Evolutionary conservation across 345 rosid species (phyloP).

Genomic region (Theobroma cacao): DNA sequence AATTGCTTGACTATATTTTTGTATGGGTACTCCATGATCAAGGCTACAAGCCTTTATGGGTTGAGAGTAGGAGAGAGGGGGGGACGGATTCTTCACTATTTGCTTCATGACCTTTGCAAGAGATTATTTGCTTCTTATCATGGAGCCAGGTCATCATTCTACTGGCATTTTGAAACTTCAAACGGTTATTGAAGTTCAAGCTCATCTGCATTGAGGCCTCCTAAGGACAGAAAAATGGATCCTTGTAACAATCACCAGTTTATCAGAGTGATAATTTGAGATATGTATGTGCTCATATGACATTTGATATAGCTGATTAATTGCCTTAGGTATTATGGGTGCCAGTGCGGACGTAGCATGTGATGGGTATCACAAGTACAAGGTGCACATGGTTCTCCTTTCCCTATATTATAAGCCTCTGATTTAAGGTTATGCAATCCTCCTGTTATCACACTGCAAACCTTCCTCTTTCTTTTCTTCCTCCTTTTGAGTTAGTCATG

Average conservation of each 20-base stretch:
- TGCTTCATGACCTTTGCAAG: neutral
- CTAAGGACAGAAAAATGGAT: neutral
- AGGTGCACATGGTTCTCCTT: conserved; percentile 27
- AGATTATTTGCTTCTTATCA: neutral
- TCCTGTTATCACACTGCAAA: neutral
- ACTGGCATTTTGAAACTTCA: neutral
- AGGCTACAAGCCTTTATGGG: neutral
- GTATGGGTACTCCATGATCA: neutral
- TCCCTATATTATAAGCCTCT: neutral
- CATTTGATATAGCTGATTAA: neutral
- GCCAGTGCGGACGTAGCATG: conserved; percentile 42
- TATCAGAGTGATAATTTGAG: neutral
- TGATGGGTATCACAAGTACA: conserved; percentile 54
- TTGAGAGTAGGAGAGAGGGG: neutral
- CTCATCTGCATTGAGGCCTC: neutral
- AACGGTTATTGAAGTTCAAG: neutral
- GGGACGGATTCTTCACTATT: neutral
- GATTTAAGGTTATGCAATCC: neutral
- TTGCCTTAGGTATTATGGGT: conserved; percentile 32
- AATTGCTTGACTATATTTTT: neutral
- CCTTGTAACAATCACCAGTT: neutral
- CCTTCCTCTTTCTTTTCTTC: neutral
- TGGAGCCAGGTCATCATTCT: neutral
- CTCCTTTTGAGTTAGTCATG: neutral
- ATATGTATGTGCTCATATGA: neutral